phyloP scores from a whole-genome alignment of 306 rosid species.

The Fragaria iinumae region DNA sequence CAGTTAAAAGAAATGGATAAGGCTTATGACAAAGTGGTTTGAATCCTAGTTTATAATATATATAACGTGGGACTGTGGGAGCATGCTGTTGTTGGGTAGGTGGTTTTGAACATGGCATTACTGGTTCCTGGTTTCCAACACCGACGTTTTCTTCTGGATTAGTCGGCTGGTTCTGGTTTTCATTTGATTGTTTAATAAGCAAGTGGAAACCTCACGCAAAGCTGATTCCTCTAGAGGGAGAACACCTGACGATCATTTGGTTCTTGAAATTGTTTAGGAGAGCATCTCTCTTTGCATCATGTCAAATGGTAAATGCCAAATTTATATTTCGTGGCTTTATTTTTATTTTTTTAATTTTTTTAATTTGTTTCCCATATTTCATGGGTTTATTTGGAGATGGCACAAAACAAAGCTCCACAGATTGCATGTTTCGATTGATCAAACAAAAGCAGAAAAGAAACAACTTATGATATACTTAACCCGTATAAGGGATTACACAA shows the following conservation, averaged over 20 bases:
- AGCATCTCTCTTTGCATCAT: background rate
- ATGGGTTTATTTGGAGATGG: background rate
- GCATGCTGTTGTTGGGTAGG: background rate
- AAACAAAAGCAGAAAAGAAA: no score
- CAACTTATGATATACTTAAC: no score
- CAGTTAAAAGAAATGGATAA: background rate
- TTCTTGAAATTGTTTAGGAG: background rate
- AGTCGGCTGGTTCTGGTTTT: background rate
- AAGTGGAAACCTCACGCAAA: background rate
- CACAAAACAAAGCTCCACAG: no score
- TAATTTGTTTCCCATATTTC: no score
- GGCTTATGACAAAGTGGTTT: background rate
- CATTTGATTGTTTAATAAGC: background rate
- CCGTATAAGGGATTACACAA: no score
- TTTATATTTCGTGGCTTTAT: background rate
- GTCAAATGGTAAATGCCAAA: background rate
- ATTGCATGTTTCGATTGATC: no score
- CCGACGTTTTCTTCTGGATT: background rate
- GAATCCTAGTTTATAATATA: background rate
- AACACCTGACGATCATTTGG: background rate
- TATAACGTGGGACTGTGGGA: background rate
- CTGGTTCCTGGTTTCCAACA: conserved; percentile 3
- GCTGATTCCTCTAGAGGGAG: background rate
- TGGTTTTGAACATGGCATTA: conserved; percentile 12
- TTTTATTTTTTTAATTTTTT: no score